Evolutionary conservation across 2,329 filamentous ascomycete species (phyloP).

Genomic region (Stagonosporopsis tanaceti): DNA sequence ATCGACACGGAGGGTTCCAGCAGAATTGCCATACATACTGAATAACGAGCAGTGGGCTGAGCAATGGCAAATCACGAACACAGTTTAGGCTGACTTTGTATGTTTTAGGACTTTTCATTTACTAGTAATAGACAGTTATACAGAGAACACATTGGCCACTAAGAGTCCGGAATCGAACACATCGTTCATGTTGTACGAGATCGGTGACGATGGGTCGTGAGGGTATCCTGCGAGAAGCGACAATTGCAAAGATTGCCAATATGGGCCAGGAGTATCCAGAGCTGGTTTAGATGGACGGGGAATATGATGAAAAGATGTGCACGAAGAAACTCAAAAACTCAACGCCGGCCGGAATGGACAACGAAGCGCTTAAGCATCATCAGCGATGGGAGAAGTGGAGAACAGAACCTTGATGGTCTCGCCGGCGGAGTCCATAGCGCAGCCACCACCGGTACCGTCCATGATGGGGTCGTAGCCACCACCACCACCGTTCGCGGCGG

Average conservation of each 20-base stretch:
- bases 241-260: slow-evolving; percentile 26
- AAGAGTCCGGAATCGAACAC: slow-evolving; percentile 25
- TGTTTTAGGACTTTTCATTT: slow-evolving; percentile 25
- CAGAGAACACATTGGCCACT: slow-evolving; percentile 34
- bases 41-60: too few relatives aligned
- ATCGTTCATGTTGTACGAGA: slow-evolving; percentile 26
- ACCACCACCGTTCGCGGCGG: slow-evolving; percentile 32
- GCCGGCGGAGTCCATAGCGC: slow-evolving; percentile 36
- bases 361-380: slow-evolving; percentile 15
- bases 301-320: slow-evolving; percentile 32
- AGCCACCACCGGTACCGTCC: slow-evolving; percentile 42
- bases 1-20: too few relatives aligned
- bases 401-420: slow-evolving; percentile 43
- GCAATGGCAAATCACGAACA: background rate
- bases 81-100: background rate
- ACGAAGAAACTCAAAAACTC: slow-evolving; percentile 23
- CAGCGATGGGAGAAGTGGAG: background rate
- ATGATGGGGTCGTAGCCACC: slow-evolving; percentile 41
- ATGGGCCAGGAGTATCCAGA: slow-evolving; percentile 28
- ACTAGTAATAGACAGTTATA: slow-evolving; percentile 39
- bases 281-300: slow-evolving; percentile 25
- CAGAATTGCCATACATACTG: too few relatives aligned
- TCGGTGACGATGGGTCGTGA: slow-evolving; percentile 25
- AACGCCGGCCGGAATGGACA: slow-evolving; percentile 23
- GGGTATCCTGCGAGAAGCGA: slow-evolving; percentile 36